Conservation (phyloP, 1,284 basidiomycete genomes). For the Neonothopanus nambi region DNA sequence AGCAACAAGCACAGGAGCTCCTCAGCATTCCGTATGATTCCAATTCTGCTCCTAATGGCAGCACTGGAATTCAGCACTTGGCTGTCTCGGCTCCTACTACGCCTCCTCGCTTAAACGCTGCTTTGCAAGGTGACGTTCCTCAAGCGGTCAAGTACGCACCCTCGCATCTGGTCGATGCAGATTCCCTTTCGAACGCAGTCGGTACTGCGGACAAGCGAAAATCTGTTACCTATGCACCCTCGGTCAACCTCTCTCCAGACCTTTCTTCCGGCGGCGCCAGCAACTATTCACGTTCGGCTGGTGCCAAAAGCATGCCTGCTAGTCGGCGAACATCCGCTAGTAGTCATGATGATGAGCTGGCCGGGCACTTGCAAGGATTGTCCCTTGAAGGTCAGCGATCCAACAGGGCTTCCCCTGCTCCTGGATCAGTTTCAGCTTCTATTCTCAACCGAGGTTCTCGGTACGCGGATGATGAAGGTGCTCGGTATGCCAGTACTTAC, state of each 20-base stretch:
- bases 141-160: constrained; percentile 38
- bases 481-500: constrained; percentile 58
- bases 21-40: constrained; percentile 70
- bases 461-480: constrained; percentile 53
- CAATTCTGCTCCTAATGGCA: constrained; percentile 33
- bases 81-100: constrained; percentile 83
- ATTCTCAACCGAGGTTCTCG: constrained; percentile 49
- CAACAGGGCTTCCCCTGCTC: constrained; percentile 50
- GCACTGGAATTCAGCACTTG: constrained; percentile 55
- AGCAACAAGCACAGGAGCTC: constrained; percentile 85
- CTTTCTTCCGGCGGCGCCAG: constrained; percentile 44
- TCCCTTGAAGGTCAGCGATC: constrained; percentile 63
- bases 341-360: constrained; percentile 77
- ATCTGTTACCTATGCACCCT: constrained; percentile 79
- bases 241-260: constrained; percentile 71
- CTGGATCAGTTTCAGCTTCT: constrained; percentile 48
- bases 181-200: constrained; percentile 63
- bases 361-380: constrained; percentile 70
- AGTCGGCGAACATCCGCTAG: constrained; percentile 82
- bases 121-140: constrained; percentile 53
- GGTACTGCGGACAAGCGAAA: constrained; percentile 76
- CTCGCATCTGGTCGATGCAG: constrained; percentile 56
- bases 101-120: constrained; percentile 72
- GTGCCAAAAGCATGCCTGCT: constrained; percentile 86
- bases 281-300: constrained; percentile 60